phyloP scores from a whole-genome alignment of 345 rosid species.

The Brassica incana region DNA sequence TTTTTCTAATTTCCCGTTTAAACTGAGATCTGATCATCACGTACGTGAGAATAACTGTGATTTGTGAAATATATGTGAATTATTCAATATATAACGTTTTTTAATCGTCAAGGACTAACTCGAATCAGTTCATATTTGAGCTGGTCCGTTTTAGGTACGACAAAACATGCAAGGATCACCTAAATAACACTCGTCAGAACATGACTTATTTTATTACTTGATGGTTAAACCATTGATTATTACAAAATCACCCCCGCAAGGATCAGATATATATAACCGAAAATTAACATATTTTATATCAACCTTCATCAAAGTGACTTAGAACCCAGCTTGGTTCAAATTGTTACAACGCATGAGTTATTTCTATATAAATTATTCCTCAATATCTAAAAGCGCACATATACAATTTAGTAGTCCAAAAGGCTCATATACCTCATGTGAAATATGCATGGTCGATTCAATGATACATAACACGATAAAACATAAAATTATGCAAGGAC shows the following conservation, averaged over 20 bases:
- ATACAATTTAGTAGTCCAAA: constrained; percentile 2
- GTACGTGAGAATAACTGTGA: neutral
- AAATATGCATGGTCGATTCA: constrained; percentile 18
- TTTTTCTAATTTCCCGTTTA: neutral
- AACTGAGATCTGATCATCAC: constrained; percentile 4
- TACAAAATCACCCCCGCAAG: neutral
- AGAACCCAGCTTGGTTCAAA: neutral
- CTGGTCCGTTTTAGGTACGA: neutral
- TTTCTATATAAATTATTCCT: neutral
- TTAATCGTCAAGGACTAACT: neutral
- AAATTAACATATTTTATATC: neutral
- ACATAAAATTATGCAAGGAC: neutral
- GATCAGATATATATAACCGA: neutral
- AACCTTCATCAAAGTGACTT: neutral
- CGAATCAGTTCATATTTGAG: constrained; percentile 9
- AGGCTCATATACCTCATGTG: neutral
- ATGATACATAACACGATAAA: neutral
- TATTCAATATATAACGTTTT: neutral
- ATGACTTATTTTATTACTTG: neutral
- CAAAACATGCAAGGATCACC: neutral
- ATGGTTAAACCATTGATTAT: neutral
- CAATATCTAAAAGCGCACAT: neutral
- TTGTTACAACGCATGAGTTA: neutral
- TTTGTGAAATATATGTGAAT: constrained; percentile 32
- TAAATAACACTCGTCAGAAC: neutral